A percentile compares a stretch with the other conserved stretches of the same genome.
Evolutionary conservation across 116 monocot genomes (phyloP).

Genomic region (Dioscorea cayenensis): DNA sequence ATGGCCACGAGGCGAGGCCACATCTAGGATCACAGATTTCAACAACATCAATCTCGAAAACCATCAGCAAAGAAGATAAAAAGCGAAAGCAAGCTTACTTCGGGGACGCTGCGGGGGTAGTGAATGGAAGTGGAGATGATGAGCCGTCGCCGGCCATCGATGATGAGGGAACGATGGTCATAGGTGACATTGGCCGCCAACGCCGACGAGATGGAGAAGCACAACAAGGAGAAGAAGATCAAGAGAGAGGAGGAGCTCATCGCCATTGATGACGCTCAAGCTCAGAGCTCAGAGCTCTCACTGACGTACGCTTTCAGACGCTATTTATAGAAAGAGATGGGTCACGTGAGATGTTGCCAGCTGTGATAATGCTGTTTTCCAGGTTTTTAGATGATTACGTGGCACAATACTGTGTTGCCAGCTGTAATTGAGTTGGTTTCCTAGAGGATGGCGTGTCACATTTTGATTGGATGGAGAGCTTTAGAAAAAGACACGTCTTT

Average conservation of each 20-base stretch:
- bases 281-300: too few relatives aligned
- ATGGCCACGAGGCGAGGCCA: constrained; percentile 81
- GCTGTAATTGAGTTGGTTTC: too few relatives aligned
- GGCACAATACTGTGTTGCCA: too few relatives aligned
- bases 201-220: constrained; percentile 1
- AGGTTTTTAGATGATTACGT: too few relatives aligned
- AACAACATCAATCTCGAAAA: neutral
- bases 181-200: constrained; percentile 64
- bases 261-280: neutral
- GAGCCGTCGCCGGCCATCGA: constrained; percentile 73
- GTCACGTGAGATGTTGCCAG: too few relatives aligned
- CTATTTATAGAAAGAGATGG: too few relatives aligned
- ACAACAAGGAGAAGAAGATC: constrained; percentile 1
- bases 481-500: too few relatives aligned
- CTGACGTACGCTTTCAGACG: too few relatives aligned
- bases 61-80: neutral
- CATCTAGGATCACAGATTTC: constrained; percentile 41
- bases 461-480: too few relatives aligned
- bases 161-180: constrained; percentile 84
- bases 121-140: constrained; percentile 92
- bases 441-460: too few relatives aligned
- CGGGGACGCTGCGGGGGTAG: constrained; percentile 97
- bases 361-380: too few relatives aligned
- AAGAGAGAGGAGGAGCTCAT: constrained; percentile 3
- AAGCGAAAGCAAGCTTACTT: constrained; percentile 26